These are phyloP conservation scores for Debaryomyces tyrocola DNA, from an alignment of 805 yeast species.

Conservation along the genomic window DNA sequence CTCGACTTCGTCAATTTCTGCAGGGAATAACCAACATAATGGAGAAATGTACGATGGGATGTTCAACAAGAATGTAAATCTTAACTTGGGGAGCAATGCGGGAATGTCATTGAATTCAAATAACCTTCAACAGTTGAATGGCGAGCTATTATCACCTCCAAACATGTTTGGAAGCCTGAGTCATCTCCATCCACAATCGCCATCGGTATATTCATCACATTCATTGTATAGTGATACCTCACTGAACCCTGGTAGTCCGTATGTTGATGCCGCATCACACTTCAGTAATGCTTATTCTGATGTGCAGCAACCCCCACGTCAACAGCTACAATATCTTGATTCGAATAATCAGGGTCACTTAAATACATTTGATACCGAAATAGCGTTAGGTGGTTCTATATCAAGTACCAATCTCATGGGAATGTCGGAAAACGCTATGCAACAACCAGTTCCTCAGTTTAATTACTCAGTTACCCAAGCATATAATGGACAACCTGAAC, in stretches of 20 bases:
- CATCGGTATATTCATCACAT: constrained; percentile 16
- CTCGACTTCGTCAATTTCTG: neutral
- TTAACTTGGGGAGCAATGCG: constrained; percentile 6
- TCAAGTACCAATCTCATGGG: constrained; percentile 32
- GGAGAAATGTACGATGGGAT: neutral
- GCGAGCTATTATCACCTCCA: constrained; percentile 18
- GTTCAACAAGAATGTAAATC: constrained; percentile 9
- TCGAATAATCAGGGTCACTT: constrained; percentile 1
- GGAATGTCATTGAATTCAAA: constrained; percentile 9
- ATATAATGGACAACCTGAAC: constrained; percentile 6
- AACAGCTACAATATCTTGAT: constrained; percentile 7
- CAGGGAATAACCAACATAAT: neutral
- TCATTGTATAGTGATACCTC: constrained; percentile 37
- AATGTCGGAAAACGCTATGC: constrained; percentile 3
- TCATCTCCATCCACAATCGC: constrained; percentile 19
- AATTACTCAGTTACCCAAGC: constrained; percentile 11
- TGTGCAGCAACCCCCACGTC: constrained; percentile 4
- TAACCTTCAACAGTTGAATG: constrained; percentile 10
- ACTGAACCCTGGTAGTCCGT: constrained; percentile 38
- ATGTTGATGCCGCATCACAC: constrained; percentile 36
- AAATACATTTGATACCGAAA: constrained; percentile 32
- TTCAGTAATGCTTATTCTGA: constrained; percentile 19
- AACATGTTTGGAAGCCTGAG: constrained; percentile 9
- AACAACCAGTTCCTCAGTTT: constrained; percentile 10
- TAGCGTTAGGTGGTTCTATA: constrained; percentile 39